Evolutionary conservation across 1,284 basidiomycete genomes (phyloP), one percentile per base, ranked within the genome.

Genomic region (Tilletiopsis washingtonensis): DNA sequence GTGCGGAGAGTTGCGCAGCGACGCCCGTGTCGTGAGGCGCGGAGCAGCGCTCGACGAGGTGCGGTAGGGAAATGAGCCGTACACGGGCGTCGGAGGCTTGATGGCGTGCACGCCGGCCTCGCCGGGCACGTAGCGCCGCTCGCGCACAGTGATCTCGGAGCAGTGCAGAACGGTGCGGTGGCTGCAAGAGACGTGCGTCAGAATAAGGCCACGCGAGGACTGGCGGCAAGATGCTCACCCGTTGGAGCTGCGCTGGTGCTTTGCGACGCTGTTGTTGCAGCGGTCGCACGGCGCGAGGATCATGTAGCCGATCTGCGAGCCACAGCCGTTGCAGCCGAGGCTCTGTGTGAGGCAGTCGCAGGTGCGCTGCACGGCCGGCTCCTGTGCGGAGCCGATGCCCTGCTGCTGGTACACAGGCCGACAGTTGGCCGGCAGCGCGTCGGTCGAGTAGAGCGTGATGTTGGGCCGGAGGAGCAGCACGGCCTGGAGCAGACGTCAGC

Each of bases 111-210:
- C 81, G 24, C 85, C 85, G 4, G 80, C 80, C 70, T 89, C 86
- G 50, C 81, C 78, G 23, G 76, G 76, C 47, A 86, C 77, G 65
- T 86, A 86, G 56, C 80, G 78, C 27, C 88, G 81, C 69, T 87
- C 84, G 26, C 79, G 79, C 9, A 81, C 81, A n/a, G 73, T 62
- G 45, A 90, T 82, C 74, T 87, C 85, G 62, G 77, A 80, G 45
- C 85, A 84, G 75, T 89, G 86, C 72, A 90, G 88, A 25, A 91
- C 87, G 67, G 86, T 89, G 21, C 87, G 83, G 69, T 91, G 87
- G 4, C n/a, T n/a, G n/a, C n/a, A n/a, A n/a, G n/a, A n/a, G n/a
- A n/a, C n/a, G n/a, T n/a, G n/a, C n/a, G n/a, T n/a, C n/a, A n/a
- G n/a, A n/a, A n/a, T n/a, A n/a, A n/a, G n/a, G n/a, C n/a, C n/a